Conservation (phyloP, 768 basidiomycete genomes). For the Mycena epipterygia region DNA sequence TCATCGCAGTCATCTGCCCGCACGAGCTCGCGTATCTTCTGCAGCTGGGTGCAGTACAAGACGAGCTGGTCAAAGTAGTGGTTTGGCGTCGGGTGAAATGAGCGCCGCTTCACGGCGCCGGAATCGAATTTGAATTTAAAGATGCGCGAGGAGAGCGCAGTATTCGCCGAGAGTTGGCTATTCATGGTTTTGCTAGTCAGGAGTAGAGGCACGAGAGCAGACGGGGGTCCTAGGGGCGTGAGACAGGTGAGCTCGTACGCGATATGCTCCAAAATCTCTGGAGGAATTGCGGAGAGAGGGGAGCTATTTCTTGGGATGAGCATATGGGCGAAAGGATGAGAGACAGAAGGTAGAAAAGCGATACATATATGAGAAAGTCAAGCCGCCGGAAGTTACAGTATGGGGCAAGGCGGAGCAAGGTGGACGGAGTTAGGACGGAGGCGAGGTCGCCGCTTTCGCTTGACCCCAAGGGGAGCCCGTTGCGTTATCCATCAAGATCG, state of each 20-base stretch:
- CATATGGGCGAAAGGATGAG: constrained; percentile 18
- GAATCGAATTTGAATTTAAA: constrained; percentile 71
- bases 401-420: too few relatives aligned
- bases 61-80: constrained; percentile 54
- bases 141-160: constrained; percentile 64
- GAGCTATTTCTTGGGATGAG: constrained; percentile 6
- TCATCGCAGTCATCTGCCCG: constrained; percentile 49
- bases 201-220: constrained; percentile 62
- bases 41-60: constrained; percentile 54
- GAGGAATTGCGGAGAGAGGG: constrained; percentile 50
- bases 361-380: constrained; percentile 35
- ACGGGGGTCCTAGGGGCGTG: constrained; percentile 61
- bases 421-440: not conserved
- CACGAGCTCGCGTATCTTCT: constrained; percentile 51
- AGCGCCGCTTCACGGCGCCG: constrained; percentile 64
- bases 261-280: constrained; percentile 65
- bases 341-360: constrained; percentile 20
- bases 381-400: constrained; percentile 22
- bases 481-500: too few relatives aligned
- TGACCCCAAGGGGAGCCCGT: too few relatives aligned
- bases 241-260: constrained; percentile 60
- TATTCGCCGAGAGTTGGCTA: constrained; percentile 47
- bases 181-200: constrained; percentile 57
- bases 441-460: too few relatives aligned
- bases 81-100: constrained; percentile 50